These are phyloP conservation scores for Cryomyces minteri DNA, from an alignment of 495 filamentous ascomycete species.

Conservation along the genomic window DNA sequence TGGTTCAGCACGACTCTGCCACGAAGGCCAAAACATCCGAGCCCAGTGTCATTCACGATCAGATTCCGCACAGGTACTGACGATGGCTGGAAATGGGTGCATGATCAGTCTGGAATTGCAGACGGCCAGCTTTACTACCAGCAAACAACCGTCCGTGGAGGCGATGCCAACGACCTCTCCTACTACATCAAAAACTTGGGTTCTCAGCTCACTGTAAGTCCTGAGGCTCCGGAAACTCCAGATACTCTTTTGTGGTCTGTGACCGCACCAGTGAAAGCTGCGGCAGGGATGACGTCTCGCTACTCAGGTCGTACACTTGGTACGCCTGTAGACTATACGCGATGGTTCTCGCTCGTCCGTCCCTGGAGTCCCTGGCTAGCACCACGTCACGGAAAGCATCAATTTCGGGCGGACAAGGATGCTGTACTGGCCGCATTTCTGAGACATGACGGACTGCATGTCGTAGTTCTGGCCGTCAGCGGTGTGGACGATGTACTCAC, in stretches of 20 bases:
- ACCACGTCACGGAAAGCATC: constrained; percentile 56
- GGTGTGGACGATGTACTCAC: constrained; percentile 56
- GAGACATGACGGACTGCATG: constrained; percentile 48
- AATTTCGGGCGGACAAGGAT: constrained; percentile 52
- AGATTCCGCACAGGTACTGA: constrained; percentile 41
- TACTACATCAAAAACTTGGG: constrained; percentile 44
- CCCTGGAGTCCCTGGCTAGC: constrained; percentile 72
- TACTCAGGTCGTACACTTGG: constrained; percentile 41
- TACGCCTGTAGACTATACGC: constrained; percentile 31
- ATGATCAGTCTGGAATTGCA: constrained; percentile 34
- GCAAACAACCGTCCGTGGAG: constrained; percentile 5
- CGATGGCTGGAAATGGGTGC: constrained; percentile 57
- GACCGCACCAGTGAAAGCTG: constrained; percentile 31
- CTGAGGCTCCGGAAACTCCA: constrained; percentile 45
- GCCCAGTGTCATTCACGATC: constrained; percentile 48
- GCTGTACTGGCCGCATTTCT: constrained; percentile 70
- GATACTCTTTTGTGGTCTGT: constrained; percentile 55
- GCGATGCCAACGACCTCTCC: constrained; percentile 24
- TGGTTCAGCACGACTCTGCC: constrained; percentile 22
- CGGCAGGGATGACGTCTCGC: constrained; percentile 35
- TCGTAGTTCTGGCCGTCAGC: constrained; percentile 70
- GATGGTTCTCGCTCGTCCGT: constrained; percentile 69
- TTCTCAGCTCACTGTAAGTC: constrained; percentile 34
- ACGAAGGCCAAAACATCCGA: constrained; percentile 13
- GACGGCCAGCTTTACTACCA: constrained; percentile 9